Base-by-base conservation (phyloP, 305 asterid species). In the Plantago coronopus region DNA sequence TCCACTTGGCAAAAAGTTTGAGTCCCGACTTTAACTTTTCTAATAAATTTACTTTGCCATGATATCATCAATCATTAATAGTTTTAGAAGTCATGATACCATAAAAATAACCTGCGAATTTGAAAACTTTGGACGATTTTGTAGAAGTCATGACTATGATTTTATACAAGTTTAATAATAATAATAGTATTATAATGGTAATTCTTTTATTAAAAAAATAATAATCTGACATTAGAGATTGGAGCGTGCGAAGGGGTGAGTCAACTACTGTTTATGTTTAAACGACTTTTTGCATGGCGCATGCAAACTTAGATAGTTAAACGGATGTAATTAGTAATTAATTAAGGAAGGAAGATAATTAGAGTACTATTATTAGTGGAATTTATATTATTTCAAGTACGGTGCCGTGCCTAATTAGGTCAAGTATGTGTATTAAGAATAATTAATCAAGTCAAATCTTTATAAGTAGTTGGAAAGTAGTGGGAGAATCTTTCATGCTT, bases 401-500 rank as follows among this genome's bases (percentile, higher is more conserved):
- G 49, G 45, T 59, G 25, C 45, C 64, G 54, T 59, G 54, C 54
- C 48, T 59, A 59, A 59, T 59, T 44, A 59, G 53, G 64, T 59
- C 53, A 59, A 59, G 49, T 7, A 6, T 43, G 45, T 44, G 43
- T 22, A 22, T 59, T 59, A 59, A 43, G n/a, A 59, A 42, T 40
- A 27, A 8, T 56, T 54, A 31, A 51, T 21, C 10, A 21, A 42
- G 63, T 40, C 49, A 42, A 58, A 19, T 23, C 21, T 56, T 25
- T 15, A 34, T 17, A 56, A 11, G 13, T 58, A 42, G 61, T 57
- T 42, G 61, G 50, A 42, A 37, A 29, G 34, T 42, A 40, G 63
- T 19, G 50, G 47, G 63, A 21, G 51, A 58, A 58, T 57, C 48
- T 57, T 57, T 15, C 40, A 8, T 53, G 42, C 59, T 54, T 18